phyloP scores from a whole-genome alignment of 148 eudicot genomes.

The Fallopia convolvulus region DNA sequence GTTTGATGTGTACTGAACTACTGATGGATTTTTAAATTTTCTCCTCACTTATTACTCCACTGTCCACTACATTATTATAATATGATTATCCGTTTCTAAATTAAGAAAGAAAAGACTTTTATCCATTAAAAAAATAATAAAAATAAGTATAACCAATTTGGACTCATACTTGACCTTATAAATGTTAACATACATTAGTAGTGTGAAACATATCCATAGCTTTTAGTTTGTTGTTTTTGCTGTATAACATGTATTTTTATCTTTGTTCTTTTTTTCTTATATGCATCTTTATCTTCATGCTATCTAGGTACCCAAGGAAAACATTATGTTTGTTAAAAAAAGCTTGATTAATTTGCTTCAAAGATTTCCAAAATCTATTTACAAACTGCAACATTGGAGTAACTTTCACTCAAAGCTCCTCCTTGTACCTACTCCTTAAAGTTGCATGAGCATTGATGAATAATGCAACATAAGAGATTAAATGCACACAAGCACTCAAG shows the following conservation, averaged over 20 bases:
- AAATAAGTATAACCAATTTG: no score
- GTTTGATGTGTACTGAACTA: no score
- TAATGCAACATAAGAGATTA: not conserved
- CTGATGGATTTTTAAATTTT: no score
- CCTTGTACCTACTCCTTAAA: not conserved
- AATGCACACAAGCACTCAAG: not conserved
- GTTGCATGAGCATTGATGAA: not conserved
- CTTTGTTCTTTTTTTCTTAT: no score
- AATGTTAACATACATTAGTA: no score
- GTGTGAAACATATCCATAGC: no score
- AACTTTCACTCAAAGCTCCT: not conserved
- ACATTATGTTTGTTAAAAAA: not conserved
- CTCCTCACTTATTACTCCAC: no score
- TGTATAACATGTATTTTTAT: not conserved
- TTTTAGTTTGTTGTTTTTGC: not conserved
- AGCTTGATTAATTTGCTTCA: not conserved
- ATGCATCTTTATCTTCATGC: not conserved
- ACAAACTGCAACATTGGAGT: not conserved
- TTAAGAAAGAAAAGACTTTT: no score
- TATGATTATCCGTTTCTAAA: no score
- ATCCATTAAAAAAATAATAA: no score
- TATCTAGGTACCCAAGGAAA: not conserved
- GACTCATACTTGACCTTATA: no score
- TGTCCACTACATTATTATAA: no score
- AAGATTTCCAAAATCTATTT: not conserved